Conservation (phyloP, 306 rosid species). For the Carpinus fangiana region DNA sequence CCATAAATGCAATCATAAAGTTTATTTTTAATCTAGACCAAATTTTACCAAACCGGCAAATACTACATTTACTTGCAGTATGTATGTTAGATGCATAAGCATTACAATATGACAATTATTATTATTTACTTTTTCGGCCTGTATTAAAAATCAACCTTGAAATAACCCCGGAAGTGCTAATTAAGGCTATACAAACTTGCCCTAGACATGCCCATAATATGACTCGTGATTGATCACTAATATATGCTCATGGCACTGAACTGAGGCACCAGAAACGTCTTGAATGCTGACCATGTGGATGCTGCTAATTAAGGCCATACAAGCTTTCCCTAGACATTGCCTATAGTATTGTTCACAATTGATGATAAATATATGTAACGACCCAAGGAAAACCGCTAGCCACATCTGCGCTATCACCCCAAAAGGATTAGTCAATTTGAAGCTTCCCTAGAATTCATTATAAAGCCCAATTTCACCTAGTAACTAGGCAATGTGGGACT, state of each 20-base stretch:
- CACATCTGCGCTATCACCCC: too few species aligned
- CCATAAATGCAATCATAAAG: background rate
- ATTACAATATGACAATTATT: background rate
- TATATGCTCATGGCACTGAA: slow-evolving; percentile 4
- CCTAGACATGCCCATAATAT: background rate
- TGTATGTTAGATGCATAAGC: background rate
- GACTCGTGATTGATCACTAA: background rate
- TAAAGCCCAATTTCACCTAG: too few species aligned
- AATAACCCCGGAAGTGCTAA: background rate
- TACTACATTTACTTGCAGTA: background rate
- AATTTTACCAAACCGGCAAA: background rate
- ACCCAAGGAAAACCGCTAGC: too few species aligned
- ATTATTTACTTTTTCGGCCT: background rate
- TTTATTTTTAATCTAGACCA: background rate
- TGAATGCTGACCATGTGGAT: background rate
- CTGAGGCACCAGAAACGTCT: background rate
- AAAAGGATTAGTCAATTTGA: too few species aligned
- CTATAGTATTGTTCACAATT: background rate
- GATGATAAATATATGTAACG: background rate
- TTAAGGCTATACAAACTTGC: background rate
- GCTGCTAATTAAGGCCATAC: too few species aligned
- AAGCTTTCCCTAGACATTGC: background rate
- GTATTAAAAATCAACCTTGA: background rate
- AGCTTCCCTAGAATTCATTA: too few species aligned
- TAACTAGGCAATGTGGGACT: too few species aligned